Conservation (phyloP, 495 filamentous ascomycete species). For the Durotheca rogersii region DNA sequence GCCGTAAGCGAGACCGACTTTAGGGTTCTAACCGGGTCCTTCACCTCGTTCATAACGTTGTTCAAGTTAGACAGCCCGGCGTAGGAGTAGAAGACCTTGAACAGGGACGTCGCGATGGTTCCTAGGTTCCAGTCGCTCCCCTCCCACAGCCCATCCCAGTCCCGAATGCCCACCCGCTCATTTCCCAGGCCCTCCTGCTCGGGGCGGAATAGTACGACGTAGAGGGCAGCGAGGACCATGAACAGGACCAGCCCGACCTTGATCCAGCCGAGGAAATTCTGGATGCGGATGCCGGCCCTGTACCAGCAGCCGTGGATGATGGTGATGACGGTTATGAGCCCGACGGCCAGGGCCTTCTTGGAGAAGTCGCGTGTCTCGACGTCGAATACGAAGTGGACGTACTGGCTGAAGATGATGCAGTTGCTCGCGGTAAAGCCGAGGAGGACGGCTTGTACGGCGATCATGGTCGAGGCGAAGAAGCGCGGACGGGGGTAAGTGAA, state of each 20-base stretch:
- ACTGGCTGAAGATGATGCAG: constrained; percentile 70
- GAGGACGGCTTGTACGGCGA: constrained; percentile 67
- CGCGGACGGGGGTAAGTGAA: constrained; percentile 68
- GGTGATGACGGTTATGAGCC: constrained; percentile 59
- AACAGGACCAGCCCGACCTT: constrained; percentile 67
- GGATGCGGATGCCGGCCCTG: constrained; percentile 63
- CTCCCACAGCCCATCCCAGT: constrained; percentile 49
- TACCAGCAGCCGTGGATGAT: constrained; percentile 62
- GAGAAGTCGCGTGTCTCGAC: constrained; percentile 51
- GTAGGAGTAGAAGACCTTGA: constrained; percentile 75
- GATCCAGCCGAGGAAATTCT: constrained; percentile 65
- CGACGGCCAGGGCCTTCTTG: constrained; percentile 61
- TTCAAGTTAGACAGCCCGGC: constrained; percentile 67
- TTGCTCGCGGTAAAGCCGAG: constrained; percentile 71
- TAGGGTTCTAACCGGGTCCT: constrained; percentile 65
- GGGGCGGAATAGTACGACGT: constrained; percentile 48
- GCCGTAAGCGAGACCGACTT: constrained; percentile 63
- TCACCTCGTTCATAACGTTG: constrained; percentile 76
- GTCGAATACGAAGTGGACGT: constrained; percentile 63
- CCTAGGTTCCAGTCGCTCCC: constrained; percentile 58
- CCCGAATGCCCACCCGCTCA: constrained; percentile 1
- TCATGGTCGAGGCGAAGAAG: constrained; percentile 66
- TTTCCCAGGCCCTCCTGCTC: constrained; percentile 17
- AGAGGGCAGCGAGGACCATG: constrained; percentile 60
- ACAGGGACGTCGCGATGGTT: constrained; percentile 61